Evolutionary conservation across 192 early-diverging fungal genomes (phyloP).

Genomic region (Rhizophagus clarus): DNA sequence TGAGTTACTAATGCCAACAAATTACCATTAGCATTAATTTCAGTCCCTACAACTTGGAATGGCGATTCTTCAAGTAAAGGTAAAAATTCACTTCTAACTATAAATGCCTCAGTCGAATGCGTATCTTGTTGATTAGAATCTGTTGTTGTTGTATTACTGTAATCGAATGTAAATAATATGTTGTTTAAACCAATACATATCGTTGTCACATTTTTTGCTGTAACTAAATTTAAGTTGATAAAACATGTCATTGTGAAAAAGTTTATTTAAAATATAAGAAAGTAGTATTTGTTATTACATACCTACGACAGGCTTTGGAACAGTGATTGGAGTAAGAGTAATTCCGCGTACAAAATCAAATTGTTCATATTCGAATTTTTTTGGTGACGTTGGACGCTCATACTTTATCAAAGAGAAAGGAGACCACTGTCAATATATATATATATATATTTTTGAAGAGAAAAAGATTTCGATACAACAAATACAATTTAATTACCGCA

Average conservation of each 20-base stretch:
- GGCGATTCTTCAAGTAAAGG: not conserved
- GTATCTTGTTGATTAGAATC: not conserved
- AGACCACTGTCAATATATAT: too few species aligned
- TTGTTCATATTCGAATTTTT: slow-evolving; percentile 8
- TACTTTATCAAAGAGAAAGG: not conserved
- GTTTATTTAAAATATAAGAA: not conserved
- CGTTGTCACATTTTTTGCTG: slow-evolving; percentile 5
- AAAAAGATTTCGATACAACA: too few species aligned
- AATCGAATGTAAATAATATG: slow-evolving; percentile 12
- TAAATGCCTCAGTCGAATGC: slow-evolving; percentile 10
- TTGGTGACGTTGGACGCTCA: not conserved
- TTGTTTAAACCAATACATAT: slow-evolving; percentile 12
- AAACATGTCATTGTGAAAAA: not conserved
- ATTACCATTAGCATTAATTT: slow-evolving; percentile 18
- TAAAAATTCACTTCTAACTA: slow-evolving; percentile 8
- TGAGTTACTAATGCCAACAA: slow-evolving; percentile 2
- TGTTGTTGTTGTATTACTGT: slow-evolving; percentile 2
- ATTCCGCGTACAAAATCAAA: slow-evolving; percentile 18
- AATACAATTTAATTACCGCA: not conserved
- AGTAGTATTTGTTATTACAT: not conserved
- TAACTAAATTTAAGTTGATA: not conserved
- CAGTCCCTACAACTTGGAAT: slow-evolving; percentile 8
- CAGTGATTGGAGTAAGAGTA: not conserved
- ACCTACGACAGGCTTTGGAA: slow-evolving; percentile 10
- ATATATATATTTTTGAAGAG: too few species aligned